Evolutionary conservation across 257 asterid species (phyloP), one percentile per base, ranked within the genome.

Genomic region (Schizonepeta tenuifolia): DNA sequence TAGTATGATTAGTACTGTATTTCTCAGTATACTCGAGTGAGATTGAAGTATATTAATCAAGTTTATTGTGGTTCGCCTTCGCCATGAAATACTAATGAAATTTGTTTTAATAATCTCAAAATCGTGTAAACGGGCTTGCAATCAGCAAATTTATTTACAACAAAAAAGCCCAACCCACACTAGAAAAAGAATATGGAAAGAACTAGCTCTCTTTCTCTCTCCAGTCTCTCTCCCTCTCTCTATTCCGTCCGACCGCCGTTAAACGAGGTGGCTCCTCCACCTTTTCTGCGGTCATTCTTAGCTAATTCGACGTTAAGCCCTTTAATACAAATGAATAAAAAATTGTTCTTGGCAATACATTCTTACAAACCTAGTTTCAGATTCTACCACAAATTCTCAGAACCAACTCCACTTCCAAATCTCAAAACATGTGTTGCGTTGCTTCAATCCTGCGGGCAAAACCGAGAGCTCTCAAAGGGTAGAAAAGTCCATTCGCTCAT

Each of bases 391-490:
- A 75, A 38, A 56, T 83, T 81, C 82, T 77, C 87, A 40, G 75
- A 73, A 26, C 36, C 47, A 58, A 41, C 70, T 10, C 69, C 81
- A 66, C 28, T 64, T 15, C 55, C 54, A 3, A 75, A 80, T 51
- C 74, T 90, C 50, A 24, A 71, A 67, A 17, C 84, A 4, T 85
- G 83, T 83, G 79, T 89, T 69, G 55, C 81, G 13, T 69, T 79
- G 36, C 98, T 93, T 64, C 96, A 93, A 75, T 86, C 88, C n/a
- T 86, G 86, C 43, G 90, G 93, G 1, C 78, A 78, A 18, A 84
- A 71, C 26, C 83, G 79, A 50, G 77, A 83, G 36, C 81, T 88
- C n/a, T 67, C 59, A 31, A 24, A 54, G 65, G 97, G 95, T 15
- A 80, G 79, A 76, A 80, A 70, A 73, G 55, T 86, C 36, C 98